Percentiles rank a stretch among this genome's conserved stretches.
phyloP scores from a whole-genome alignment of 1,284 basidiomycete species.

The Ustilago bromivora region DNA sequence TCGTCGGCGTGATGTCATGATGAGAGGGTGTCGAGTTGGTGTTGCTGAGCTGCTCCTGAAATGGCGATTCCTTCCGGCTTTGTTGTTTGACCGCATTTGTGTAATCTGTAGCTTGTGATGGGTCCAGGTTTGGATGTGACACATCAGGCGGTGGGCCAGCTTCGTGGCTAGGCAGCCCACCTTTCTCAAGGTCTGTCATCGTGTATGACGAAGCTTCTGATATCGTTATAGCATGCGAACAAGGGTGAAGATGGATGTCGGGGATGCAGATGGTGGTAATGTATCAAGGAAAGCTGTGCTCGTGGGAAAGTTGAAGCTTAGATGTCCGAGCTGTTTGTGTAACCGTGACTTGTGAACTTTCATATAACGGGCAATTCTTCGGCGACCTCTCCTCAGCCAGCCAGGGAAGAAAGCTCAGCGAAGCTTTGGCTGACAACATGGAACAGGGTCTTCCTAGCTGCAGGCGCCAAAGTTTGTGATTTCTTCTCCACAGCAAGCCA shows the following conservation, averaged over 20 bases:
- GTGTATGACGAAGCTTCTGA: background rate
- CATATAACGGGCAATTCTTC: background rate
- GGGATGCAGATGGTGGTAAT: background rate
- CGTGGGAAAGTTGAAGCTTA: background rate
- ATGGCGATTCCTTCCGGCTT: background rate
- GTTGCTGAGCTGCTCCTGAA: constrained; percentile 9
- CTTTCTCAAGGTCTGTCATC: constrained; percentile 4
- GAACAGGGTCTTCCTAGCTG: background rate
- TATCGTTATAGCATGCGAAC: background rate
- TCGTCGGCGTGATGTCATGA: background rate
- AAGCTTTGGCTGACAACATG: background rate
- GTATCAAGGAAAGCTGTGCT: background rate
- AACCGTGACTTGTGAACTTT: background rate
- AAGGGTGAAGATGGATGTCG: background rate
- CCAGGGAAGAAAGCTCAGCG: background rate
- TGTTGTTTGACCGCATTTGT: background rate
- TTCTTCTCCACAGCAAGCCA: background rate
- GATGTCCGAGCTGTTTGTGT: background rate
- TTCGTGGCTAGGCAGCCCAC: background rate
- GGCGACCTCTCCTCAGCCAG: background rate
- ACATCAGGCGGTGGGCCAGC: background rate
- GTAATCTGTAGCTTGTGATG: background rate
- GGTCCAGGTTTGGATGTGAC: constrained; percentile 5
- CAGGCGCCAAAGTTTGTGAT: background rate
- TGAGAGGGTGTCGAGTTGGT: constrained; percentile 8